Evolutionary conservation across 192 early-diverging fungal species (phyloP), one percentile per base, ranked within the genome.

Genomic region (Neocallimastix lanati): DNA sequence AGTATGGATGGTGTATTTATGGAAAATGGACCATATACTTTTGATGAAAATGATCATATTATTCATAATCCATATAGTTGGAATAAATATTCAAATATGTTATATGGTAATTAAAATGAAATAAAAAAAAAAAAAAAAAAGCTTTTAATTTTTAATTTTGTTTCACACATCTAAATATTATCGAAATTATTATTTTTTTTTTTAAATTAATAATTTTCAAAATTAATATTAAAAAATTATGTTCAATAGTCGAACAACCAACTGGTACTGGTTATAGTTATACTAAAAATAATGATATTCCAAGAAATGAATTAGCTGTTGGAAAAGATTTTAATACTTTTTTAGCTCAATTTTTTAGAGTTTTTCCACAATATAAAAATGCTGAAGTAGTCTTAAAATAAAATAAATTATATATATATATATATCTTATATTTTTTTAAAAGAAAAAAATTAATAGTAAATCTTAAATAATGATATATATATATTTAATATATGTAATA

Each of bases 1-100:
- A 90, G 89, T 78, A 87, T 92, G 81, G 90, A 91, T 81, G 92
- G 92, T 29, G 85, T 90, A 78, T 87, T 91, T 76, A 83, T 92
- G 84, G 92, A 91, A 80, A 91, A 90, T 83, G 88, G 90, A 5
- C 90, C 88, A 25, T 92, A 86, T 80, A 81, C 85, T 79, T 85
- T 92, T 76, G 76, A 76, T 40, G 79, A 79, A 9, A 38, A 89
- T 79, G 36, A 83, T 18, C 78, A 82, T 4, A 77, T 91, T 6
- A 82, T 79, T 13, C 67, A 84, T 28, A 88, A 84, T 76, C 76
- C 83, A 33, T 85, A 85, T 21, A 86, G 84, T 29, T 91, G 90
- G 90, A 83, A 88, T n/a, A 82, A 88, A 58, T 86, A 86, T 86
- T 88, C 90, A 13, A 91, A 88, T 33, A 79, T 90, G n/a, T 78